A percentile compares a stretch with the other conserved stretches of the same genome.
Evolutionary conservation across 2,329 filamentous ascomycete species (phyloP).

Genomic region (Remersonia thermophila): DNA sequence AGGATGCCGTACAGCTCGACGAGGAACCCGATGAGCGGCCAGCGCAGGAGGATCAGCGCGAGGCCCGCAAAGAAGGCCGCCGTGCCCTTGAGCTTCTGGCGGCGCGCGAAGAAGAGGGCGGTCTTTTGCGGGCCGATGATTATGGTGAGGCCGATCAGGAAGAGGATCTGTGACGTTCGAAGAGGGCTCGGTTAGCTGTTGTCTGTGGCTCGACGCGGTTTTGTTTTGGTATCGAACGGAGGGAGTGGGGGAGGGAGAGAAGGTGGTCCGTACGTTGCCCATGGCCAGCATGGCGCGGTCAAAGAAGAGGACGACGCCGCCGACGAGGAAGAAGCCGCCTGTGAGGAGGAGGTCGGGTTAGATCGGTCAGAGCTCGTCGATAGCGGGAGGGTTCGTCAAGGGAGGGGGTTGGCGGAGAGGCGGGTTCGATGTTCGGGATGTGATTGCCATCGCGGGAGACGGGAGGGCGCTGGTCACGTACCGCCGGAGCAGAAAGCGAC

Average conservation of each 20-base stretch:
- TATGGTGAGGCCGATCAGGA: conserved; percentile 89
- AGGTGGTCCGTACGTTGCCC: conserved; percentile 90
- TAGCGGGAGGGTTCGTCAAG: too few species aligned
- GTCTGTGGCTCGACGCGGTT: too few species aligned
- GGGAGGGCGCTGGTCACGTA: conserved; percentile 50
- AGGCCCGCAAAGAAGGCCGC: conserved; percentile 78
- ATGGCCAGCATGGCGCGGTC: conserved; percentile 96
- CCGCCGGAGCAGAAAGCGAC: conserved; percentile 96
- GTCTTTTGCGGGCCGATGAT: conserved; percentile 92
- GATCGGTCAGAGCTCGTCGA: too few species aligned
- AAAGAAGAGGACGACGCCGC: conserved; percentile 93
- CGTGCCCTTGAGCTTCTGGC: conserved; percentile 85
- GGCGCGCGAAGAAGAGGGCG: conserved; percentile 82
- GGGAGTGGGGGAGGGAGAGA: conserved; percentile 4
- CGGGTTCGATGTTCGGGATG: conserved; percentile 13
- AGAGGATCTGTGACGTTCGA: conserved; percentile 60
- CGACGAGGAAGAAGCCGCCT: conserved; percentile 92
- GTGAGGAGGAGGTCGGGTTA: too few species aligned
- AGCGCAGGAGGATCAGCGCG: conserved; percentile 71
- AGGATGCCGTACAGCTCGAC: conserved; percentile 90
- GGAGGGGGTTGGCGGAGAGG: background rate
- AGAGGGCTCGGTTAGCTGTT: conserved; percentile 1
- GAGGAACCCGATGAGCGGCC: conserved; percentile 82
- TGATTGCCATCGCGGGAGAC: too few species aligned
- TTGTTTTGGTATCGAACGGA: too few species aligned